Conservation (phyloP, 345 rosid genomes). For the Punica granatum region DNA sequence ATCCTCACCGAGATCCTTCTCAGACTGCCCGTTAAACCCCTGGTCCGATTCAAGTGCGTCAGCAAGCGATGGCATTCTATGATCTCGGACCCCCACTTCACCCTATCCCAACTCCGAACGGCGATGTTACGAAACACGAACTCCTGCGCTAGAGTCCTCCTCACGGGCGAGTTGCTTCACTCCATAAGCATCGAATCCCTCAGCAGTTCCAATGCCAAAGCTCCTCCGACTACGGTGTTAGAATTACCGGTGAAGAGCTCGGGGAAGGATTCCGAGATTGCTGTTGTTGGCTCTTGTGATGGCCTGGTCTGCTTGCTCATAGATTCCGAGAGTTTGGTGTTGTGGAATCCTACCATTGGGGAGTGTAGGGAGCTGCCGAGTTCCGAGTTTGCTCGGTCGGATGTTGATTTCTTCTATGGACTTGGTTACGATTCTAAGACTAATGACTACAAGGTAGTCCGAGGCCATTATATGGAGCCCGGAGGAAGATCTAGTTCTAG, state of each 20-base stretch:
- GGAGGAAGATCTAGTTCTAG: not conserved
- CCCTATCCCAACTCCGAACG: not conserved
- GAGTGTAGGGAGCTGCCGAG: not conserved
- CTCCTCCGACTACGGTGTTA: not conserved
- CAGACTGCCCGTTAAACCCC: conserved; percentile 9
- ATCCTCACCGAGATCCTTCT: not conserved
- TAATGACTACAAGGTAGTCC: conserved; percentile 8
- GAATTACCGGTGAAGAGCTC: too few species aligned
- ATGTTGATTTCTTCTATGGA: conserved; percentile 1
- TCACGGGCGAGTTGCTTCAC: not conserved
- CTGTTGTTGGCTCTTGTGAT: conserved; percentile 2
- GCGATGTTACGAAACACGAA: not conserved
- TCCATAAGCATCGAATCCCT: not conserved
- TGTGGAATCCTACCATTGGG: conserved; percentile 8
- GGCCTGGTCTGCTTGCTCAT: conserved; percentile 7
- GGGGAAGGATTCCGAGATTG: too few species aligned
- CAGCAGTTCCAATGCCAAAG: not conserved
- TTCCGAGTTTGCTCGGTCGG: not conserved
- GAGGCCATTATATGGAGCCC: not conserved
- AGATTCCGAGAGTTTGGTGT: not conserved
- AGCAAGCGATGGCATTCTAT: conserved; percentile 1
- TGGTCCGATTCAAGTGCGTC: not conserved
- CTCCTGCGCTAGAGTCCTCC: not conserved
- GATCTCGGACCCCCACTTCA: conserved; percentile 5
- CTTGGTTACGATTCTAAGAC: not conserved